Evolutionary conservation across 1,139 yeast species (phyloP).

Genomic region (Candida sojae): DNA sequence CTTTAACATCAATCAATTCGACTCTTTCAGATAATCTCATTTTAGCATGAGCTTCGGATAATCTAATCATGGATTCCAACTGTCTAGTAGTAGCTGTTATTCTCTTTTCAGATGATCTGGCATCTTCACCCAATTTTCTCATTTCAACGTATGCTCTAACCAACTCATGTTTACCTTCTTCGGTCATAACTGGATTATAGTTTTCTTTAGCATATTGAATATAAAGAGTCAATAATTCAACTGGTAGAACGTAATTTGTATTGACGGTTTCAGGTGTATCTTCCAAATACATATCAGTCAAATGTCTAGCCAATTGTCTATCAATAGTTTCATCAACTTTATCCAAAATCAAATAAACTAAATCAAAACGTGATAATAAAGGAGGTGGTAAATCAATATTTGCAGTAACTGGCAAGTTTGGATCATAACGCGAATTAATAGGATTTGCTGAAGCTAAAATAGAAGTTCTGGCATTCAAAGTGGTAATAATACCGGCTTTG

Average conservation of each 20-base stretch:
- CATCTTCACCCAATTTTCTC: slow-evolving; percentile 93
- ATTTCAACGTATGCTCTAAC: slow-evolving; percentile 91
- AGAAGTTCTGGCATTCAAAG: slow-evolving; percentile 93
- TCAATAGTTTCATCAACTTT: slow-evolving; percentile 87
- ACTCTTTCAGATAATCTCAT: slow-evolving; percentile 80
- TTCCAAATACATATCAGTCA: slow-evolving; percentile 89
- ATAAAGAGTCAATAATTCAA: slow-evolving; percentile 83
- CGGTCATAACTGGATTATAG: slow-evolving; percentile 73
- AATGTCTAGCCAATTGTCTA: slow-evolving; percentile 83
- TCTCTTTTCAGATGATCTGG: slow-evolving; percentile 81
- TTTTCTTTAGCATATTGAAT: slow-evolving; percentile 91
- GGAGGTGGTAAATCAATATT: slow-evolving; percentile 98
- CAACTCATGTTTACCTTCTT: slow-evolving; percentile 79
- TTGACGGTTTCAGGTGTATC: slow-evolving; percentile 80
- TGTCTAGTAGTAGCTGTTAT: slow-evolving; percentile 98
- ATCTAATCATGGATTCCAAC: slow-evolving; percentile 91
- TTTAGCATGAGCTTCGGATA: slow-evolving; percentile 96
- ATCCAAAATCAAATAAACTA: slow-evolving; percentile 89
- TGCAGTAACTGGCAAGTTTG: slow-evolving; percentile 88
- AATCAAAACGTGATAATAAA: slow-evolving; percentile 86
- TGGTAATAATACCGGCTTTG: slow-evolving; percentile 96
- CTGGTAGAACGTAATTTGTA: slow-evolving; percentile 67
- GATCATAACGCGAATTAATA: slow-evolving; percentile 93
- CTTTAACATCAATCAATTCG: slow-evolving; percentile 81
- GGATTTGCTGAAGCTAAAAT: slow-evolving; percentile 97